Conservation (phyloP, 306 rosid genomes). For the Crotalaria pallida region DNA sequence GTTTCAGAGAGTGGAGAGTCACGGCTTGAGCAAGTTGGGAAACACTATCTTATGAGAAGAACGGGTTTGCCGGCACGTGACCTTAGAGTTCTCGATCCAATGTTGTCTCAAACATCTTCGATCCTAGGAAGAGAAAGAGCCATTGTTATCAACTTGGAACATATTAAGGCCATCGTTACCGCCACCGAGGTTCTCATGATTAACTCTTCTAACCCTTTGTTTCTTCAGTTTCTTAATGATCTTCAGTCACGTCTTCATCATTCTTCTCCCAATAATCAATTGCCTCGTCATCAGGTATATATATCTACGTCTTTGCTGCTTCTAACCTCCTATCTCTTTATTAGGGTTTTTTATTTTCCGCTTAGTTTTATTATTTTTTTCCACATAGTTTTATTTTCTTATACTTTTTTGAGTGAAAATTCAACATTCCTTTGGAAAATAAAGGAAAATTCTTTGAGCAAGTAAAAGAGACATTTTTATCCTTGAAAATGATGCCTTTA, state of each 20-base stretch:
- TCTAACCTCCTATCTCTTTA: too few relatives aligned
- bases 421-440: too few relatives aligned
- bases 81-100: conserved; percentile 63
- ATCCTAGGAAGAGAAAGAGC: conserved; percentile 69
- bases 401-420: too few relatives aligned
- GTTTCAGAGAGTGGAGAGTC: conserved; percentile 23
- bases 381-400: too few relatives aligned
- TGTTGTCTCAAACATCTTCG: conserved; percentile 62
- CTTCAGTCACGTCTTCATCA: conserved; percentile 45
- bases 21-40: conserved; percentile 37
- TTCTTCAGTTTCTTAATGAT: conserved; percentile 50
- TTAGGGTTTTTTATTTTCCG: too few relatives aligned
- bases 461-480: too few relatives aligned
- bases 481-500: too few relatives aligned
- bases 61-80: conserved; percentile 78
- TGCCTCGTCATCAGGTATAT: conserved; percentile 11
- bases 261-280: background rate
- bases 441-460: too few relatives aligned
- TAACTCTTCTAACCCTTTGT: conserved; percentile 49
- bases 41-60: conserved; percentile 60
- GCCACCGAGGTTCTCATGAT: conserved; percentile 51
- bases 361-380: too few relatives aligned
- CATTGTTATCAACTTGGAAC: conserved; percentile 68
- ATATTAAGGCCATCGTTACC: conserved; percentile 64
- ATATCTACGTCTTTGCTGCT: background rate